These are phyloP conservation scores for Cercospora citrullina DNA, from an alignment of 2,329 filamentous ascomycete genomes.

Conservation along the genomic window DNA sequence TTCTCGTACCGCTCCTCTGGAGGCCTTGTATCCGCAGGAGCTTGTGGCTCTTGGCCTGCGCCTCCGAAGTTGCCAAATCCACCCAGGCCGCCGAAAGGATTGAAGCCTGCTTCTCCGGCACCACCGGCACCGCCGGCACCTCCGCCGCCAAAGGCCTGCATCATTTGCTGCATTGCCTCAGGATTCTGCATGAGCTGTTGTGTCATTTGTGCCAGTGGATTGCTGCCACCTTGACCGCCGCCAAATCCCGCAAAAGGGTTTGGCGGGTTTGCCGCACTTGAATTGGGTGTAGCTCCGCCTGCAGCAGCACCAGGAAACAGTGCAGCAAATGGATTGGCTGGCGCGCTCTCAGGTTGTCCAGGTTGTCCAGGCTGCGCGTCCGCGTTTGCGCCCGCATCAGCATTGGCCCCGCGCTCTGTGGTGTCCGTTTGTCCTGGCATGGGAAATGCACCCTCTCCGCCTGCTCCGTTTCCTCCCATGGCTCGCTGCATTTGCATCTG, in stretches of 20 bases:
- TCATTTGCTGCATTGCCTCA: slow-evolving; percentile 54
- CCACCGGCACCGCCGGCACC: slow-evolving; percentile 42
- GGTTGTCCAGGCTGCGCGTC: slow-evolving; percentile 38
- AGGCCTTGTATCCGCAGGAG: slow-evolving; percentile 76
- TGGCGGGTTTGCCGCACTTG: slow-evolving; percentile 39
- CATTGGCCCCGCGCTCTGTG: slow-evolving; percentile 53
- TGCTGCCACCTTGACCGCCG: slow-evolving; percentile 33
- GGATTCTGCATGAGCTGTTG: slow-evolving; percentile 58
- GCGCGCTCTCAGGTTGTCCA: slow-evolving; percentile 32
- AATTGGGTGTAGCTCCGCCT: slow-evolving; percentile 35
- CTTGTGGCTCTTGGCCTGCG: slow-evolving; percentile 43
- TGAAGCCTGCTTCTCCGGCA: slow-evolving; percentile 42
- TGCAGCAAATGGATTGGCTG: slow-evolving; percentile 61
- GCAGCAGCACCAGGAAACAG: slow-evolving; percentile 50
- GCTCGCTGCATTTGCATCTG: slow-evolving; percentile 77
- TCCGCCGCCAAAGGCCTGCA: slow-evolving; percentile 57
- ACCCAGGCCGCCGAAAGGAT: slow-evolving; percentile 46
- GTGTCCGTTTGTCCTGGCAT: slow-evolving; percentile 90
- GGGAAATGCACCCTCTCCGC: slow-evolving; percentile 65
- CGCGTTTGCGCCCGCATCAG: slow-evolving; percentile 26
- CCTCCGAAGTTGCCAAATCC: slow-evolving; percentile 33
- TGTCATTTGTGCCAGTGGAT: slow-evolving; percentile 52
- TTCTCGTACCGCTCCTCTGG: slow-evolving; percentile 91
- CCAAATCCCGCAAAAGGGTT: slow-evolving; percentile 69
- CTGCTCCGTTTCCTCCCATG: slow-evolving; percentile 56